Evolutionary conservation across 1,284 basidiomycete genomes (phyloP).

Genomic region (Fomitopsis schrenkii): DNA sequence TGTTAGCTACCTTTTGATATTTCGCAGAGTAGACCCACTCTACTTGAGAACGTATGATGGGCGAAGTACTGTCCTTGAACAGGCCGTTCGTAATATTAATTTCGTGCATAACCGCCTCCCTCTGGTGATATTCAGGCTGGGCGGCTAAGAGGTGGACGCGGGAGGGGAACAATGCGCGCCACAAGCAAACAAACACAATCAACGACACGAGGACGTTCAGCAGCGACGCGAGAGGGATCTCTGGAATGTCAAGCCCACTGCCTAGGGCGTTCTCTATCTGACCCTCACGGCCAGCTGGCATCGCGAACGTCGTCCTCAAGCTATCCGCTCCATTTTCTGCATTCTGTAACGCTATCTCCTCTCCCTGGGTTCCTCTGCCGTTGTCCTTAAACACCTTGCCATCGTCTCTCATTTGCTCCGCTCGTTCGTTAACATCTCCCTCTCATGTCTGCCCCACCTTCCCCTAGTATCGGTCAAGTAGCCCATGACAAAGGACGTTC

Average conservation of each 20-base stretch:
- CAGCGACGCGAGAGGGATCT: constrained; percentile 6
- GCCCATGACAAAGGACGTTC: constrained; percentile 27
- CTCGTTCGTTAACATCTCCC: constrained; percentile 30
- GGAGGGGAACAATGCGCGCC: not conserved
- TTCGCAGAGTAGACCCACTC: too few species aligned
- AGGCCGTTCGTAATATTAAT: too few species aligned
- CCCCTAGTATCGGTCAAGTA: constrained; percentile 25
- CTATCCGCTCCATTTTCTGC: constrained; percentile 13
- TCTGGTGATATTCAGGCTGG: too few species aligned
- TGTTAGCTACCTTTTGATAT: too few species aligned
- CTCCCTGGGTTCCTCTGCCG: constrained; percentile 14
- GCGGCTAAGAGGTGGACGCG: not conserved
- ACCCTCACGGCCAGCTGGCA: constrained; percentile 24
- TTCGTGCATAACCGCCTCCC: too few species aligned
- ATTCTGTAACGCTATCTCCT: constrained; percentile 13
- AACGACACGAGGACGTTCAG: constrained; percentile 15
- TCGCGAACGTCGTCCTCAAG: constrained; percentile 11
- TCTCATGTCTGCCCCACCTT: constrained; percentile 32
- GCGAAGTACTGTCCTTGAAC: too few species aligned
- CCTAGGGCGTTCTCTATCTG: constrained; percentile 19
- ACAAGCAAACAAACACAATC: constrained; percentile 12
- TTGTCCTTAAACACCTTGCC: not conserved
- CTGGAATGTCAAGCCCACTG: constrained; percentile 19
- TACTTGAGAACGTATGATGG: too few species aligned
- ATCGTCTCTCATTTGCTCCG: constrained; percentile 28